Evolutionary conservation across 371 early-diverging fungal species (phyloP).

Genomic region (Mucor saturninus): DNA sequence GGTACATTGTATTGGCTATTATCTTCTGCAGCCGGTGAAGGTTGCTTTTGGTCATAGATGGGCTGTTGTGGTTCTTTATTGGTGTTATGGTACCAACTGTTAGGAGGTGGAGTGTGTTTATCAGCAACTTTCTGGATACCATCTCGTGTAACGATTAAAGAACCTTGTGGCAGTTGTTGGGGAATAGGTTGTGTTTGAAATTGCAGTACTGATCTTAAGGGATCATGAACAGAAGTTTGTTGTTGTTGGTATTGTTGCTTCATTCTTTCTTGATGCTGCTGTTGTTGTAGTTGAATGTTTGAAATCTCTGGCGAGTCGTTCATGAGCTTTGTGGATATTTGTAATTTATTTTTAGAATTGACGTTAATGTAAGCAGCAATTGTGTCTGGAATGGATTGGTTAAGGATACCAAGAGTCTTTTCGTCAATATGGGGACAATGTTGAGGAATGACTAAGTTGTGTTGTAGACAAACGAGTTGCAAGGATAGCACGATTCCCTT

Average conservation of each 20-base stretch:
- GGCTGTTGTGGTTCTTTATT: background rate
- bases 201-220: background rate
- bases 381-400: conserved; percentile 39
- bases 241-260: background rate
- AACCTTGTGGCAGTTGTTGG: conserved; percentile 14
- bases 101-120: background rate
- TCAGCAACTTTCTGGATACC: conserved; percentile 18
- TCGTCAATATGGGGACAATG: conserved; percentile 43
- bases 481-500: conserved; percentile 53
- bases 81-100: conserved; percentile 11
- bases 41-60: background rate
- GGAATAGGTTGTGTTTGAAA: background rate
- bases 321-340: conserved; percentile 16
- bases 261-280: background rate
- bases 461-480: conserved; percentile 44
- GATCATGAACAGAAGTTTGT: background rate
- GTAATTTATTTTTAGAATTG: conserved; percentile 37
- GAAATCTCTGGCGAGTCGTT: conserved; percentile 5
- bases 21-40: background rate
- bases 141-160: conserved; percentile 36
- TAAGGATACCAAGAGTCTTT: conserved; percentile 30
- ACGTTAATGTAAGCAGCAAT: conserved; percentile 42
- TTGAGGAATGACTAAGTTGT: conserved; percentile 36
- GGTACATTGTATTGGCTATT: conserved; percentile 10
- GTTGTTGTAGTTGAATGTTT: background rate